Percentiles rank a stretch among this genome's conserved stretches.
Conservation (phyloP, 2,329 filamentous ascomycete species). For the Colletotrichum tofieldiae region DNA sequence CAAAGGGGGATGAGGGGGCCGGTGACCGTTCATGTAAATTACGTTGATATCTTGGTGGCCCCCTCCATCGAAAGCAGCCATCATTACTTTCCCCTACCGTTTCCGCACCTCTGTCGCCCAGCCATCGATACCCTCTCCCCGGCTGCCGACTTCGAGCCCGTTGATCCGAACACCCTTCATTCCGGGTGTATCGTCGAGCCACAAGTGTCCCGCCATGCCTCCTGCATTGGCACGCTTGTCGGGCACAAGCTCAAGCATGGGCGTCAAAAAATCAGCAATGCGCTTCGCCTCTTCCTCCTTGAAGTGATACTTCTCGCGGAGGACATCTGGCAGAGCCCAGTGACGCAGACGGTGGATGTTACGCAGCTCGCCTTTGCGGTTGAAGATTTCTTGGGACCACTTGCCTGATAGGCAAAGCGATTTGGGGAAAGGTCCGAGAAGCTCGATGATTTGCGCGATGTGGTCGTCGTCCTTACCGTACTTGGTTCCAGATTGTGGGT, state of each 20-base stretch:
- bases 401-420: slow-evolving; percentile 92
- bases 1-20: slow-evolving; percentile 14
- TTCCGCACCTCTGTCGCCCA: slow-evolving; percentile 93
- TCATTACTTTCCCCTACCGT: slow-evolving; percentile 65
- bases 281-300: slow-evolving; percentile 83
- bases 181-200: slow-evolving; percentile 87
- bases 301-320: slow-evolving; percentile 98
- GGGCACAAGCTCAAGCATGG: slow-evolving; percentile 92
- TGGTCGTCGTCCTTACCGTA: slow-evolving; percentile 99
- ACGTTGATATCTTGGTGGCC: slow-evolving; percentile 36
- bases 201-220: slow-evolving; percentile 90
- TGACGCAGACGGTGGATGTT: slow-evolving; percentile 97
- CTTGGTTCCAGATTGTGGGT: slow-evolving; percentile 97
- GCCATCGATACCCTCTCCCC: slow-evolving; percentile 93
- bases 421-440: slow-evolving; percentile 94
- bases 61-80: slow-evolving; percentile 23
- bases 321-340: slow-evolving; percentile 94
- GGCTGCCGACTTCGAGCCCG: slow-evolving; percentile 82
- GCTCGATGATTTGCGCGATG: slow-evolving; percentile 98
- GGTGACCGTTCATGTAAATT: slow-evolving; percentile 31
- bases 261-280: slow-evolving; percentile 85
- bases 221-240: slow-evolving; percentile 94
- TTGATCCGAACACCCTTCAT: slow-evolving; percentile 87
- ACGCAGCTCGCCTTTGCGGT: slow-evolving; percentile 94
- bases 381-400: slow-evolving; percentile 99